Evolutionary conservation across 257 asterid species (phyloP).

Genomic region (Lantana camara): DNA sequence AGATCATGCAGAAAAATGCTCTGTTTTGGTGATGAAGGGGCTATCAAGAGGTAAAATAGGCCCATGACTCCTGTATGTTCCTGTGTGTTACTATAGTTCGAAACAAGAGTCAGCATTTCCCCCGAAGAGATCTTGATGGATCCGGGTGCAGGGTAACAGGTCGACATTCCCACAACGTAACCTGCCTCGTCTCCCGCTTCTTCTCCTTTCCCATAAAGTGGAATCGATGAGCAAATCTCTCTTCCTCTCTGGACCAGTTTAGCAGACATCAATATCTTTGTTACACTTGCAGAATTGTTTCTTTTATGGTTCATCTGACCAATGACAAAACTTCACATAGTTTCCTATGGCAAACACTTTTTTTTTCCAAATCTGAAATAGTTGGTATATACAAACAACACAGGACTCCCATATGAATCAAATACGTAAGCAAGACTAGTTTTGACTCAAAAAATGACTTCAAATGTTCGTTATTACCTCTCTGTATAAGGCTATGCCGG

Average conservation of each 20-base stretch:
- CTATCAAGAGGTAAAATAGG: conserved; percentile 68
- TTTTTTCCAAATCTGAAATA: too few species aligned
- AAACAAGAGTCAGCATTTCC: conserved; percentile 58
- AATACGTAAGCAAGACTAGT: background rate
- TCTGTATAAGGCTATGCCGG: conserved; percentile 56
- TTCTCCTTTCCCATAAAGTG: conserved; percentile 59
- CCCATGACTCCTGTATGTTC: conserved; percentile 79
- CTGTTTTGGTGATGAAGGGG: conserved; percentile 38
- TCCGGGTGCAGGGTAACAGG: conserved; percentile 78
- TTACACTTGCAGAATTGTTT: background rate
- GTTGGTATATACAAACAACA: too few species aligned
- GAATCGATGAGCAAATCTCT: conserved; percentile 61
- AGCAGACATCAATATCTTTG: background rate
- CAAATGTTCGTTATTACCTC: conserved; percentile 42
- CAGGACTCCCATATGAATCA: too few species aligned
- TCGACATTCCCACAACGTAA: conserved; percentile 72
- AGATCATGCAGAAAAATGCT: conserved; percentile 24
- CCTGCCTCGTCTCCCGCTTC: conserved; percentile 82
- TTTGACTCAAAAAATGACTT: too few species aligned
- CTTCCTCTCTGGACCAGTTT: conserved; percentile 65
- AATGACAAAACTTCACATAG: too few species aligned
- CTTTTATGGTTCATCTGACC: background rate
- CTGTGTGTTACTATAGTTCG: conserved; percentile 52
- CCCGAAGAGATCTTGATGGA: conserved; percentile 63
- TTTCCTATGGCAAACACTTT: too few species aligned